These are phyloP conservation scores for Takashimella tepidaria DNA, from an alignment of 1,284 basidiomycete genomes.

Conservation along the genomic window DNA sequence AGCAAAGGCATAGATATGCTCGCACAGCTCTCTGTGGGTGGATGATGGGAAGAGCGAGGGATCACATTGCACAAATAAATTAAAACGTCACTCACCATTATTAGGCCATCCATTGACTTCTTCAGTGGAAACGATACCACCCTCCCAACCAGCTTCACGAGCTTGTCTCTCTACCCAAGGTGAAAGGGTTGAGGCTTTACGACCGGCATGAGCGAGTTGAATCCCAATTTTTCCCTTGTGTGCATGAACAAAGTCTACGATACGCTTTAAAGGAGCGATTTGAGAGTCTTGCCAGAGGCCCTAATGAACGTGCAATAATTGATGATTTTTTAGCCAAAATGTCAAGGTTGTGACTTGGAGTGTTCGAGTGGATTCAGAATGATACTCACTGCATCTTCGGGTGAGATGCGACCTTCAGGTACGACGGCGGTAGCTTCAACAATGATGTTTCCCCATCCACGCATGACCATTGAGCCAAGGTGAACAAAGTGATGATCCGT, in stretches of 20 bases:
- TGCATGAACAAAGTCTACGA: slow-evolving; percentile 71
- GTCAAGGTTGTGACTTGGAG: too few species aligned
- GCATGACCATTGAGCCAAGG: slow-evolving; percentile 53
- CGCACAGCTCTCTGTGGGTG: too few species aligned
- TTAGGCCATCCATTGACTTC: slow-evolving; percentile 67
- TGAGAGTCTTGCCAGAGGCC: slow-evolving; percentile 75
- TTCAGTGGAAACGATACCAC: slow-evolving; percentile 42
- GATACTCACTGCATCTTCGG: slow-evolving; percentile 43
- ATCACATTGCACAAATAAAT: not conserved
- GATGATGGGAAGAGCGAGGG: too few species aligned
- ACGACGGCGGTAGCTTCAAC: slow-evolving; percentile 67
- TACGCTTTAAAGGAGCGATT: slow-evolving; percentile 59
- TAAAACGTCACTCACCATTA: slow-evolving; percentile 47
- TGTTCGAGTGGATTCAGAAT: not conserved
- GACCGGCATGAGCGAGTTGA: slow-evolving; percentile 73
- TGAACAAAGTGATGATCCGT: slow-evolving; percentile 78
- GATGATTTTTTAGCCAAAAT: too few species aligned
- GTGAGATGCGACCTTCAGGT: slow-evolving; percentile 64
- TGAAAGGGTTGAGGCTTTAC: slow-evolving; percentile 62
- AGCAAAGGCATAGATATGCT: too few species aligned
- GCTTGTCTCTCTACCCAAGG: slow-evolving; percentile 54
- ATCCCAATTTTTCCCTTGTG: slow-evolving; percentile 65
- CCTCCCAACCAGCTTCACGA: slow-evolving; percentile 37
- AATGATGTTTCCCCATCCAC: slow-evolving; percentile 57
- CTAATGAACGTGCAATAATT: too few species aligned